A percentile compares a stretch with the other conserved stretches of the same genome.
Evolutionary conservation across 2,329 filamentous ascomycete genomes (phyloP).

Genomic region (Phialophora verrucosa): DNA sequence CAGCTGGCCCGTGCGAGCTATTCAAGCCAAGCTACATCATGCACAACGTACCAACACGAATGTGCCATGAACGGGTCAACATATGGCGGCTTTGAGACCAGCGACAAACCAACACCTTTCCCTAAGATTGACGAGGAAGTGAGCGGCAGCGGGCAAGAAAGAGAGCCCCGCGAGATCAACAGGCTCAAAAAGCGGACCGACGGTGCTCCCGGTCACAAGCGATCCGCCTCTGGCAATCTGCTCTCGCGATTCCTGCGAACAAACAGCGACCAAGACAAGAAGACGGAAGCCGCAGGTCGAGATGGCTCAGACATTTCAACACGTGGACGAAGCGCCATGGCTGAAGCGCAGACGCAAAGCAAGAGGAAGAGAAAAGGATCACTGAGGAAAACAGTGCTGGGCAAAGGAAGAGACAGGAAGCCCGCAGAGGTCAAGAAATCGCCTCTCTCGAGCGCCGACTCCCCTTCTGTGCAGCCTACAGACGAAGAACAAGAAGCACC

Average conservation of each 20-base stretch:
- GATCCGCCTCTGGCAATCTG: slow-evolving; percentile 67
- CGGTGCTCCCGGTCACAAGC: slow-evolving; percentile 49
- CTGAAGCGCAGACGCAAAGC: slow-evolving; percentile 52
- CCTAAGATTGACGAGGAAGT: slow-evolving; percentile 37
- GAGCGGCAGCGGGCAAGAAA: slow-evolving; percentile 30
- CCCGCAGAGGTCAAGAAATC: slow-evolving; percentile 58
- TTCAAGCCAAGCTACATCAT: background rate
- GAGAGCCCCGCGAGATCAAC: slow-evolving; percentile 26
- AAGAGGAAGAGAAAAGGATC: slow-evolving; percentile 78
- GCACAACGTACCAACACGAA: background rate
- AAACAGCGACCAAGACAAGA: slow-evolving; percentile 47
- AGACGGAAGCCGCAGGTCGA: slow-evolving; percentile 42
- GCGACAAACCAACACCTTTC: slow-evolving; percentile 35
- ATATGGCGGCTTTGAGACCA: slow-evolving; percentile 28
- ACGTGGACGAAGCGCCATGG: slow-evolving; percentile 53
- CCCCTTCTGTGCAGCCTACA: slow-evolving; percentile 23
- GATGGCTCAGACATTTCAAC: slow-evolving; percentile 38
- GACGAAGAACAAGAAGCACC: slow-evolving; percentile 32
- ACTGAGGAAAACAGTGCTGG: slow-evolving; percentile 81
- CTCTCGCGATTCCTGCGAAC: slow-evolving; percentile 72
- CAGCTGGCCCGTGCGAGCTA: background rate
- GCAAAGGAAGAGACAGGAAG: slow-evolving; percentile 70
- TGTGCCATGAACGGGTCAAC: slow-evolving; percentile 35
- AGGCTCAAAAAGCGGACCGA: slow-evolving; percentile 30
- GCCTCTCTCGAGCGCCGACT: slow-evolving; percentile 42